Conservation (phyloP, 2,329 filamentous ascomycete genomes). For the Microcyclospora tardicrescens region DNA sequence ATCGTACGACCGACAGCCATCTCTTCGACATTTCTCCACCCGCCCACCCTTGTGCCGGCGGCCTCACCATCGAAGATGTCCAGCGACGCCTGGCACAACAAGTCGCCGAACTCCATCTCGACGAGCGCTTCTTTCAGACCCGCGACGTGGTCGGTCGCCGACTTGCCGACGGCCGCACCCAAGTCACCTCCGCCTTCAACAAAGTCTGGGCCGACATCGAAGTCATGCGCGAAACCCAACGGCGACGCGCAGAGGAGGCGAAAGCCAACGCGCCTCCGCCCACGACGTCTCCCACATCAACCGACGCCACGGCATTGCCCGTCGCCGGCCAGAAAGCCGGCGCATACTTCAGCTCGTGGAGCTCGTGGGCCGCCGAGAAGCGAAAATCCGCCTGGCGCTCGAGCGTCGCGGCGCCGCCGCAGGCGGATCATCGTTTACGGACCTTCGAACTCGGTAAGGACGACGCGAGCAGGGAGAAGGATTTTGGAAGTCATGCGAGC, state of each 20-base stretch:
- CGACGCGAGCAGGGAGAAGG: no score
- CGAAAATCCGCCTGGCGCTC: slow-evolving; percentile 40
- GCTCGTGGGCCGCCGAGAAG: slow-evolving; percentile 60
- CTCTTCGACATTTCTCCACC: slow-evolving; percentile 92
- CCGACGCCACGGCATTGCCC: slow-evolving; percentile 5
- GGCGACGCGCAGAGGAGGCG: slow-evolving; percentile 47
- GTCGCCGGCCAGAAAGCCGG: slow-evolving; percentile 38
- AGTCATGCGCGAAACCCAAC: slow-evolving; percentile 59
- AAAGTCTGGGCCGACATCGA: slow-evolving; percentile 88
- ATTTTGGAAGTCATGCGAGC: no score
- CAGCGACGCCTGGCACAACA: slow-evolving; percentile 82
- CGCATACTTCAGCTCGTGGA: slow-evolving; percentile 51
- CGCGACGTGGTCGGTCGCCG: slow-evolving; percentile 80
- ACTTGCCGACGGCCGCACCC: slow-evolving; percentile 74
- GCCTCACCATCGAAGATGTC: slow-evolving; percentile 85
- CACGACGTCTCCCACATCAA: slow-evolving; percentile 1
- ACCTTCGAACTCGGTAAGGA: no score
- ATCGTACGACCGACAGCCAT: slow-evolving; percentile 58
- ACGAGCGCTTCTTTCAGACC: slow-evolving; percentile 75
- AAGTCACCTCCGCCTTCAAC: slow-evolving; percentile 75
- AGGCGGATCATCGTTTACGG: no score
- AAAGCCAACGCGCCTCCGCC: slow-evolving; percentile 24
- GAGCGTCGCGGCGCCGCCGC: neutral
- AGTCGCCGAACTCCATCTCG: slow-evolving; percentile 83
- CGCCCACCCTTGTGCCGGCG: slow-evolving; percentile 83